Evolutionary conservation across 2,329 filamentous ascomycete genomes (phyloP), one percentile per base, ranked within the genome.

Genomic region (Aschersonia sp.): DNA sequence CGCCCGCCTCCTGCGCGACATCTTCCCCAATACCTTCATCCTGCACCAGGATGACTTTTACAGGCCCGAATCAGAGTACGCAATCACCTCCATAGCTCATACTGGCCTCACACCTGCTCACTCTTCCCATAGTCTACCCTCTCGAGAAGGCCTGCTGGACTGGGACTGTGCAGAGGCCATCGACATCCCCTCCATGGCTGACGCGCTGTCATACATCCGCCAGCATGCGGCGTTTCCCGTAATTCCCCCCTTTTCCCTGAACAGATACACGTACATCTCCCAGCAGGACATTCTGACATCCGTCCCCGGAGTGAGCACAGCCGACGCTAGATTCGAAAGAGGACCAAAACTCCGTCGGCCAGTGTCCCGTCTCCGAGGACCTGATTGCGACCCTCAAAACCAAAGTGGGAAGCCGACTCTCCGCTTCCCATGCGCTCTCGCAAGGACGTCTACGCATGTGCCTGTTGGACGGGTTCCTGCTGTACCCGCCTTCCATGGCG

Each of bases 21-120:
- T 94, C 54, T 89, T 96, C 58, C 82, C 82, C 6, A 71, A 74
- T 54, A 74, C 80, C 12, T 91, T 89, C 59, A 85, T 97, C 58
- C 74, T 98, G 29, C 92, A 98, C 63, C 81, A 95, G 62, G 92
- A 98, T 68, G 92, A 98, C 65, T 98, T 97, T 62, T 98, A 95
- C 69, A 81, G 80, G 54, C 72, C 85, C 1, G 91, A 97, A 61
- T 67, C 75, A 31, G 75, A 88, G 75, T 86, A 58, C 20, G 20
- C 20, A 20, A 20, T 20, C 20, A 20, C 20, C 20, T 20, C 20
- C 20, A 20, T 20, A 20, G 20, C 20, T 20, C 20, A 20, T 20
- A 20, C 2, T 20, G 20, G 20, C 20, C 20, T 29, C 45, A 43
- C 41, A 30, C n/a, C 44, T 41, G 28, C 32, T 45, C 20, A 31